Evolutionary conservation across 768 basidiomycete species (phyloP).

Genomic region (Tylopilus plumbeoviolaceoides): DNA sequence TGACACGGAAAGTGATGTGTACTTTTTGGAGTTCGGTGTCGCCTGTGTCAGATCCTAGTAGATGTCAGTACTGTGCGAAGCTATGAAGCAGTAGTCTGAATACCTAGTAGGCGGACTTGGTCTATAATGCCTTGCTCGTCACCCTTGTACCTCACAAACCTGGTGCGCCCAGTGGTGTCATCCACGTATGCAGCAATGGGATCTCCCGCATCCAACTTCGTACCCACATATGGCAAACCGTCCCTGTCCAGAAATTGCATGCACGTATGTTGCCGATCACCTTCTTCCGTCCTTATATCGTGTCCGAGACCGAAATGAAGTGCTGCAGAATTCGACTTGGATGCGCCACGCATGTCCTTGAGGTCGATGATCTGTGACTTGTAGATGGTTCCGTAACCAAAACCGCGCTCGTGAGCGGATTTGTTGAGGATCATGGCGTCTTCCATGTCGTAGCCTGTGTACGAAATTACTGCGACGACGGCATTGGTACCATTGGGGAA

Average conservation of each 20-base stretch:
- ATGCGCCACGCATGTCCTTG: constrained; percentile 68
- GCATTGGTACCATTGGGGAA: constrained; percentile 99
- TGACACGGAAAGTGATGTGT: constrained; percentile 89
- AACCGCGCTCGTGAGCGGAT: constrained; percentile 96
- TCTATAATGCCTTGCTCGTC: constrained; percentile 90
- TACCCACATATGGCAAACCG: constrained; percentile 80
- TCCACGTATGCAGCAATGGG: constrained; percentile 85
- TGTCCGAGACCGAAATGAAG: constrained; percentile 88
- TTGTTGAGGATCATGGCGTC: constrained; percentile 99
- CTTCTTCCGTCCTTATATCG: constrained; percentile 61
- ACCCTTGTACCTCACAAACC: constrained; percentile 92
- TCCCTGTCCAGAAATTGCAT: constrained; percentile 66
- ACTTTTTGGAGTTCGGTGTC: constrained; percentile 89
- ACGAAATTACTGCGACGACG: constrained; percentile 98
- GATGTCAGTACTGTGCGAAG: neutral
- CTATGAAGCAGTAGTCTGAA: constrained; percentile 12
- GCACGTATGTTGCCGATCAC: constrained; percentile 40
- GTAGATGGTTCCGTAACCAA: constrained; percentile 95
- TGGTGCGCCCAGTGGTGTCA: constrained; percentile 77
- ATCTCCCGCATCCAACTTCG: constrained; percentile 65
- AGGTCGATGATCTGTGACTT: constrained; percentile 92
- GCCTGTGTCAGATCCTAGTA: constrained; percentile 75
- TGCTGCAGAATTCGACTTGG: constrained; percentile 53
- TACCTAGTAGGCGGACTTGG: constrained; percentile 86
- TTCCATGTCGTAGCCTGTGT: constrained; percentile 99